Conservation (phyloP, 2,329 filamentous ascomycete genomes). For the Sporothrix phasma region DNA sequence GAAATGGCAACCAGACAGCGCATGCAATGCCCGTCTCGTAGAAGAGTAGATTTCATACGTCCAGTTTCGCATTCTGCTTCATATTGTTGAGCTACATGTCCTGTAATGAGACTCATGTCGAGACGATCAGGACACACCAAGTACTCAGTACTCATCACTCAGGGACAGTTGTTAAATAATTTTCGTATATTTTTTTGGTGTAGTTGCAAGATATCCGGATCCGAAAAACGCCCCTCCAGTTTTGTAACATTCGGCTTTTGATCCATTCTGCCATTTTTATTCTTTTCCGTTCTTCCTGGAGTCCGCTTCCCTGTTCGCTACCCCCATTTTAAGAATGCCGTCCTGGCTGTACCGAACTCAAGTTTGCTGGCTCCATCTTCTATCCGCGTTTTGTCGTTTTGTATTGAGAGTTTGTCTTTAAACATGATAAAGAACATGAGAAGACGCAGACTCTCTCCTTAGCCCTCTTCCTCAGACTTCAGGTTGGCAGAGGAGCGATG, state of each 20-base stretch:
- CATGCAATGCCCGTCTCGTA: too few relatives aligned
- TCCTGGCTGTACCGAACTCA: constrained; percentile 26
- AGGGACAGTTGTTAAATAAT: constrained; percentile 24
- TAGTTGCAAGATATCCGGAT: constrained; percentile 76
- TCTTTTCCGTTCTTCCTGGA: constrained; percentile 8
- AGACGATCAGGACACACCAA: neutral
- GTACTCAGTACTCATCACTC: neutral
- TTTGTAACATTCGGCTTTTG: constrained; percentile 10
- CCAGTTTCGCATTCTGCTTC: too few relatives aligned
- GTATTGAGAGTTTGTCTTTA: constrained; percentile 4
- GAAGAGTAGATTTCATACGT: too few relatives aligned
- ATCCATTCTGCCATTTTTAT: constrained; percentile 7
- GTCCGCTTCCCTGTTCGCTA: neutral
- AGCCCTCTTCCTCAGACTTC: neutral
- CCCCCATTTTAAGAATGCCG: constrained; percentile 35
- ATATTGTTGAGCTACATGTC: too few relatives aligned
- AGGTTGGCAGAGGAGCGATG: neutral
- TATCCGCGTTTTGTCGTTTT: constrained; percentile 45
- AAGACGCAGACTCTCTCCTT: neutral
- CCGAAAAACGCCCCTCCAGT: constrained; percentile 57
- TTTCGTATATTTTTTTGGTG: constrained; percentile 28
- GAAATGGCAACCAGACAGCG: too few relatives aligned
- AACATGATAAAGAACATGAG: constrained; percentile 10
- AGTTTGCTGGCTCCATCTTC: constrained; percentile 55
- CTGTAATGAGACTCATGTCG: too few relatives aligned